Evolutionary conservation across 116 monocot species (phyloP), one percentile per base, ranked within the genome.

Genomic region (Dioscorea cayenensis): DNA sequence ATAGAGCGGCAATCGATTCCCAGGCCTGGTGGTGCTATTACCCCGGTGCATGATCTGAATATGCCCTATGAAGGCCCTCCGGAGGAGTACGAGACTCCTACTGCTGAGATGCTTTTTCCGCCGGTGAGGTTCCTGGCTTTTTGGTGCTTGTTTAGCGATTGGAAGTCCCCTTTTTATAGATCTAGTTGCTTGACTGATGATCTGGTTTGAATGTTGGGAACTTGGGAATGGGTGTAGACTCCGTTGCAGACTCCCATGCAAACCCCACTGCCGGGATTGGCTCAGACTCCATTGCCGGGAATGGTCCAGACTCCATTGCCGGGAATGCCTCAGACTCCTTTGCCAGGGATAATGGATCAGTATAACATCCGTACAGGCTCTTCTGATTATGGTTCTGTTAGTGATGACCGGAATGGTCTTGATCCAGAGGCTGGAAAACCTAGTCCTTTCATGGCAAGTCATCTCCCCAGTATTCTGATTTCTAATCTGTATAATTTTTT

Each of bases 71-170:
- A 90, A 76, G 92, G 84, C 0, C 87, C 87, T 8, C 14, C 79
- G 6, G 93, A 97, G 83, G 97, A 97, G 83, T 97, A 93, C 52
- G 97, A 90, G 80, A 97, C 97, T 21, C 97, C 97, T 3, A 97
- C 97, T 0, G 97, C 97, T 0, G 97, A 97, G 71, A 97, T 97
- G 93, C 90, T 97, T 66, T 97, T 97, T 65, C 97, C 97, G 11
- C 97, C 97, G 70, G 97, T 97, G 64, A 76, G 71, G n/a, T 19
- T 52, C 1, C 28, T 48, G 7, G 23, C 43, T 43, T 12, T 43
- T 43, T 43, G 11, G 12, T 43, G 43, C 43, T 10, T 43, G 7
- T 28, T 23, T 59, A 21, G 29, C 2, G 17, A 16, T 55, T 72
- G 9, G 36, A 64, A 60, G 25, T 29, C 43, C 17, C 25, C 17